A percentile compares a stretch with the other conserved stretches of the same genome.
Evolutionary conservation across 1,284 basidiomycete species (phyloP).

Genomic region (Cerrena zonata): DNA sequence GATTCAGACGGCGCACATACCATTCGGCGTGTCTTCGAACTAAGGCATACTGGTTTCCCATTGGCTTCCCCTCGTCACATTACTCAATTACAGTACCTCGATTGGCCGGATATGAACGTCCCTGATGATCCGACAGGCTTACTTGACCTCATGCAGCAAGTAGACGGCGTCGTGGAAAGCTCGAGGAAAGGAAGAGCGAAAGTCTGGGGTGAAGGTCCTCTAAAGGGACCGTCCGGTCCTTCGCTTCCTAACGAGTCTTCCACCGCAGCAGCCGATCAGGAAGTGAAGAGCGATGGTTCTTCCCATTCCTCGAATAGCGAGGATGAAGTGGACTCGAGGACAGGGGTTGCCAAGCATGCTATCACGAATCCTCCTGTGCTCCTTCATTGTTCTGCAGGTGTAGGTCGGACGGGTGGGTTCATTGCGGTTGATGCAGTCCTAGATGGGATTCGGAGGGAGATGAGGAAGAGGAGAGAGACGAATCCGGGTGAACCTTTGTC

Average conservation of each 20-base stretch:
- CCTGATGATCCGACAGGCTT: constrained; percentile 75
- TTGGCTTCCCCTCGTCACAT: constrained; percentile 53
- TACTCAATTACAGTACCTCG: constrained; percentile 81
- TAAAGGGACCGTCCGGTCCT: constrained; percentile 3
- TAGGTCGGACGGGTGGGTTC: constrained; percentile 87
- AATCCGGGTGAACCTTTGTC: constrained; percentile 12
- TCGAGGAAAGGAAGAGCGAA: constrained; percentile 38
- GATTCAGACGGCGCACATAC: constrained; percentile 23
- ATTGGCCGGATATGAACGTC: constrained; percentile 93
- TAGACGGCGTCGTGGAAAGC: constrained; percentile 54
- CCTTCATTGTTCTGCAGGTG: constrained; percentile 84
- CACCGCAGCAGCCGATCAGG: not conserved
- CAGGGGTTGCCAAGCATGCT: constrained; percentile 46
- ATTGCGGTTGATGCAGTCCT: constrained; percentile 84
- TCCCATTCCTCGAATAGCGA: constrained; percentile 7
- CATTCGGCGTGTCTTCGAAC: constrained; percentile 67
- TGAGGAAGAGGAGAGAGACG: constrained; percentile 33
- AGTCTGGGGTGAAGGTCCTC: constrained; percentile 32
- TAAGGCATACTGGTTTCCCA: constrained; percentile 59
- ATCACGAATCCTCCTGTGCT: constrained; percentile 51
- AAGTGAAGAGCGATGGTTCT: not conserved
- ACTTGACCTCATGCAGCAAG: constrained; percentile 60
- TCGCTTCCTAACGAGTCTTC: not conserved
- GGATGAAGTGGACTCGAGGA: constrained; percentile 39
- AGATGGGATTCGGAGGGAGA: constrained; percentile 68